phyloP scores from a whole-genome alignment of 768 basidiomycete genomes.

The Cystoderma amianthinum region DNA sequence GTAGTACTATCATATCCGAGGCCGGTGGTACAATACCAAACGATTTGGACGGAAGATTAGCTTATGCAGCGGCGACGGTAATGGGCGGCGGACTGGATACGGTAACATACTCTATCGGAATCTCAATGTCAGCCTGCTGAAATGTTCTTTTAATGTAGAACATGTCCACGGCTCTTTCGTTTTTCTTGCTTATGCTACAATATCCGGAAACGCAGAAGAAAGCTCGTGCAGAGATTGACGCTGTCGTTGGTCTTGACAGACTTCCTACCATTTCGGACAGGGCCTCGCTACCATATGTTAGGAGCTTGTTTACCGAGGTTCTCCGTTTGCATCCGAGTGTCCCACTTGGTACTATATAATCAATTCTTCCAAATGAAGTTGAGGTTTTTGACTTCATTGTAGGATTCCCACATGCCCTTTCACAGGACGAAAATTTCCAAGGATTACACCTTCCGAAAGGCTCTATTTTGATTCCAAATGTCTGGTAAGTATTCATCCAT shows the following conservation, averaged over 20 bases:
- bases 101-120: slow-evolving; percentile 2
- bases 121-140: not conserved
- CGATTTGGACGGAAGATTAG: not conserved
- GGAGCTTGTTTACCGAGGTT: slow-evolving; percentile 7
- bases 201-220: slow-evolving; percentile 22
- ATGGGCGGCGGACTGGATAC: slow-evolving; percentile 1
- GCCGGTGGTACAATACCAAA: too few relatives aligned
- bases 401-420: not conserved
- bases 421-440: slow-evolving; percentile 8
- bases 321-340: slow-evolving; percentile 9
- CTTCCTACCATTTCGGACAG: slow-evolving; percentile 21
- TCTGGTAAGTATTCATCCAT: slow-evolving; percentile 3
- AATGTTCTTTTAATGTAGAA: slow-evolving; percentile 7
- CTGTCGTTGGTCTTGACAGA: slow-evolving; percentile 15
- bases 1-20: not conserved
- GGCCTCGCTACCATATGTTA: slow-evolving; percentile 17
- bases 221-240: slow-evolving; percentile 24
- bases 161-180: slow-evolving; percentile 16
- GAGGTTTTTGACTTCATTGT: too few relatives aligned
- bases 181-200: slow-evolving; percentile 21
- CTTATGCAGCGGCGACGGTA: not conserved
- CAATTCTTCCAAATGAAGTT: not conserved
- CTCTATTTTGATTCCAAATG: slow-evolving; percentile 9
- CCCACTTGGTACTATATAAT: slow-evolving; percentile 3
- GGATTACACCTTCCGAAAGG: slow-evolving; percentile 9